phyloP scores from a whole-genome alignment of 305 asterid genomes.

The Fraxinus latifolia region DNA sequence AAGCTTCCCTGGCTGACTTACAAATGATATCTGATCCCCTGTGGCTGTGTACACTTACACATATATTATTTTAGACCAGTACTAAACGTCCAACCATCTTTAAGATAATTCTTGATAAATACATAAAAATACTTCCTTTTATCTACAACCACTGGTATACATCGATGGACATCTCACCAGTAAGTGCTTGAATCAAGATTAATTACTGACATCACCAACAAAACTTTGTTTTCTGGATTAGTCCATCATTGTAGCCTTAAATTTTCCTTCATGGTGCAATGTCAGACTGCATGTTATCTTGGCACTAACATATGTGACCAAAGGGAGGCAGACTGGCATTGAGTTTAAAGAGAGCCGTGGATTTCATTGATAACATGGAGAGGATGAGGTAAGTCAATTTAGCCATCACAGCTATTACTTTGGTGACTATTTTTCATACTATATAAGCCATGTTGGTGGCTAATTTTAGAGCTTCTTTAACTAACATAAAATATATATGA shows the following conservation, averaged over 20 bases:
- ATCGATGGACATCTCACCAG: background rate
- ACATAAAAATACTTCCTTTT: background rate
- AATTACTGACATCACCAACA: background rate
- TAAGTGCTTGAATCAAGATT: background rate
- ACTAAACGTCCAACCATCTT: background rate
- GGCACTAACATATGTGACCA: background rate
- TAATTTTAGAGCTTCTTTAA: background rate
- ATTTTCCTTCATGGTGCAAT: background rate
- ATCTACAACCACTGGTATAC: background rate
- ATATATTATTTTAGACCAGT: background rate
- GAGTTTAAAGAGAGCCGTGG: background rate
- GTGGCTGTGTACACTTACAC: background rate
- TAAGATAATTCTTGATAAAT: background rate
- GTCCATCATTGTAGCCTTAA: background rate
- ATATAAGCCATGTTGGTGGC: background rate
- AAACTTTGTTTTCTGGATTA: background rate
- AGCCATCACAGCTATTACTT: background rate
- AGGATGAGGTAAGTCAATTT: background rate
- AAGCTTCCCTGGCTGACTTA: background rate
- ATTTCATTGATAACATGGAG: background rate
- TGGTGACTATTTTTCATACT: background rate
- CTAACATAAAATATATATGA: background rate
- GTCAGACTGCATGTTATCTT: background rate
- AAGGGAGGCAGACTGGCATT: background rate
- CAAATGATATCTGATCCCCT: background rate